phyloP scores from a whole-genome alignment of 352 stramenopile genomes.

The Pilasporangium apinafurcum region DNA sequence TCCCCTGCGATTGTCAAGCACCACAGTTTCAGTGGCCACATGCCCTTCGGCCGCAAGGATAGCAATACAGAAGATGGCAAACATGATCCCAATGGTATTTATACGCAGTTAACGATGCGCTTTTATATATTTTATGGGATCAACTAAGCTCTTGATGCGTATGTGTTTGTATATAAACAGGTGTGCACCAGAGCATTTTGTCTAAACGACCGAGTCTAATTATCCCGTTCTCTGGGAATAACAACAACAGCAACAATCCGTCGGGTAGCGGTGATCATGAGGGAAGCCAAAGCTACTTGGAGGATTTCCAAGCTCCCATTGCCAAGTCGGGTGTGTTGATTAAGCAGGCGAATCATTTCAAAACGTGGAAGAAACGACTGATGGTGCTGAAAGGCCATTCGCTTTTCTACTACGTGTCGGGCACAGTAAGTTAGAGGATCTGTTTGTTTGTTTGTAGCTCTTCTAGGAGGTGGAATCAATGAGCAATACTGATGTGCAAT shows the following conservation, averaged over 20 bases:
- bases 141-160: not conserved
- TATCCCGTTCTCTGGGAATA: constrained; percentile 42
- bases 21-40: constrained; percentile 67
- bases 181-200: constrained; percentile 38
- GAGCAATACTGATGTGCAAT: constrained; percentile 2
- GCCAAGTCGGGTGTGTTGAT: constrained; percentile 82
- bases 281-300: constrained; percentile 40
- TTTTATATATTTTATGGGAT: not conserved
- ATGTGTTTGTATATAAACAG: not conserved
- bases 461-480: not conserved
- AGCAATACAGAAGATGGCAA: too few species aligned
- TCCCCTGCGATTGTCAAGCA: constrained; percentile 43
- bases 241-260: constrained; percentile 15
- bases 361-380: constrained; percentile 86
- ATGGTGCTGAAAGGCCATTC: constrained; percentile 87
- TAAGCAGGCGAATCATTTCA: constrained; percentile 85
- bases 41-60: constrained; percentile 51
- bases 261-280: constrained; percentile 8
- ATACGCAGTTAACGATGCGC: not conserved
- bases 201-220: constrained; percentile 74
- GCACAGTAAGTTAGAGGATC: constrained; percentile 41
- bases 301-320: constrained; percentile 78
- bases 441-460: constrained; percentile 3
- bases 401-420: constrained; percentile 86
- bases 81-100: constrained; percentile 13